Evolutionary conservation across 2,329 filamentous ascomycete species (phyloP).

Genomic region (Xylariaceae sp.): DNA sequence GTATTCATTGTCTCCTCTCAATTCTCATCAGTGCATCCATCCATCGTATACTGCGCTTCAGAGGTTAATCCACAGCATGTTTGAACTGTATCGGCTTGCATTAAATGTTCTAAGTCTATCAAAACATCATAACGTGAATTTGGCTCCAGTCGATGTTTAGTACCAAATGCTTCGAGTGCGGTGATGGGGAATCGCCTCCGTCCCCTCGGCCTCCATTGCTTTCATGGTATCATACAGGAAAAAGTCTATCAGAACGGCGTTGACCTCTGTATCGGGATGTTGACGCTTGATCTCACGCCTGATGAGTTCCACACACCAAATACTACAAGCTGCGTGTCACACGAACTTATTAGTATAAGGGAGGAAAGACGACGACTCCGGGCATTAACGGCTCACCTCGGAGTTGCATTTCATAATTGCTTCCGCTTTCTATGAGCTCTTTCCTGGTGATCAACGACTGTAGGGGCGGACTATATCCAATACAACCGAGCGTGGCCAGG

Average conservation of each 20-base stretch:
- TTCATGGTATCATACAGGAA: constrained; percentile 96
- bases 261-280: constrained; percentile 69
- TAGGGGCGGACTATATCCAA: constrained; percentile 79
- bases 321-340: constrained; percentile 65
- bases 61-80: no score
- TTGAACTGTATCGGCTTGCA: no score
- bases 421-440: constrained; percentile 65
- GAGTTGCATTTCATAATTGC: constrained; percentile 80
- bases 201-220: constrained; percentile 63
- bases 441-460: constrained; percentile 64
- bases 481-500: constrained; percentile 73
- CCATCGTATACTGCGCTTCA: not conserved
- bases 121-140: not conserved
- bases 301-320: constrained; percentile 93
- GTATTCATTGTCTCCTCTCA: not conserved
- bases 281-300: constrained; percentile 70
- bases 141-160: constrained; percentile 36
- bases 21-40: not conserved
- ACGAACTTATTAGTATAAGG: constrained; percentile 6
- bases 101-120: not conserved
- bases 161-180: constrained; percentile 95
- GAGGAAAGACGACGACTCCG: not conserved
- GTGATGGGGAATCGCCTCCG: constrained; percentile 72
- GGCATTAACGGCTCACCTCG: constrained; percentile 52
- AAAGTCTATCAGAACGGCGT: constrained; percentile 94